phyloP scores from a whole-genome alignment of 441 rosid species.

The Adansonia gregorii region DNA sequence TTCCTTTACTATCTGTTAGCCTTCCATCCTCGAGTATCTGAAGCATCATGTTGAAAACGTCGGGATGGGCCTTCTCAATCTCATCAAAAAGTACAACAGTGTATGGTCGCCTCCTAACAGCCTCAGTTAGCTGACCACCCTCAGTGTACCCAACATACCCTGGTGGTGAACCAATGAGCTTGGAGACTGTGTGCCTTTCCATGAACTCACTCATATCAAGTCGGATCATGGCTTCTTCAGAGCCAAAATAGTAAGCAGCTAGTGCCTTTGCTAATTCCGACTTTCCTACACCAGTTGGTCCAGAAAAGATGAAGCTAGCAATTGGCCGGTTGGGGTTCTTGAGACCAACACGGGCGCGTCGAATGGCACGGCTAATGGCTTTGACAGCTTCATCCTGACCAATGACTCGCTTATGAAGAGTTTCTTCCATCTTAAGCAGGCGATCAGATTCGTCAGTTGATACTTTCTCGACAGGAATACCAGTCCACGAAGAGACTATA shows the following conservation, averaged over 20 bases:
- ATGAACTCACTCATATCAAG: conserved; percentile 99
- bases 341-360: conserved; percentile 98
- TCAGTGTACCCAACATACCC: conserved; percentile 98
- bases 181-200: conserved; percentile 96
- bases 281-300: conserved; percentile 99
- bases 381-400: conserved; percentile 99
- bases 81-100: conserved; percentile 92
- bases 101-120: conserved; percentile 93
- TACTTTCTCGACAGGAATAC: conserved; percentile 98
- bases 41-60: conserved; percentile 99
- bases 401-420: conserved; percentile 84
- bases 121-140: conserved; percentile 98
- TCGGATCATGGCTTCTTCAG: conserved; percentile 96
- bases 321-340: conserved; percentile 96
- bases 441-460: conserved; percentile 94
- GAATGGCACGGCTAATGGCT: conserved; percentile 93
- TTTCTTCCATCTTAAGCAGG: conserved; percentile 94
- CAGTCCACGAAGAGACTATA: conserved; percentile 94
- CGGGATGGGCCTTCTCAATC: conserved; percentile 98
- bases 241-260: conserved; percentile 93
- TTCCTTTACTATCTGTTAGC: conserved; percentile 95
- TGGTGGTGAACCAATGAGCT: conserved; percentile 97
- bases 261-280: conserved; percentile 95
- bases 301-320: conserved; percentile 98
- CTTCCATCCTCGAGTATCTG: conserved; percentile 98